Evolutionary conservation across 495 filamentous ascomycete genomes (phyloP).

Genomic region (Penicillium pancosmium): DNA sequence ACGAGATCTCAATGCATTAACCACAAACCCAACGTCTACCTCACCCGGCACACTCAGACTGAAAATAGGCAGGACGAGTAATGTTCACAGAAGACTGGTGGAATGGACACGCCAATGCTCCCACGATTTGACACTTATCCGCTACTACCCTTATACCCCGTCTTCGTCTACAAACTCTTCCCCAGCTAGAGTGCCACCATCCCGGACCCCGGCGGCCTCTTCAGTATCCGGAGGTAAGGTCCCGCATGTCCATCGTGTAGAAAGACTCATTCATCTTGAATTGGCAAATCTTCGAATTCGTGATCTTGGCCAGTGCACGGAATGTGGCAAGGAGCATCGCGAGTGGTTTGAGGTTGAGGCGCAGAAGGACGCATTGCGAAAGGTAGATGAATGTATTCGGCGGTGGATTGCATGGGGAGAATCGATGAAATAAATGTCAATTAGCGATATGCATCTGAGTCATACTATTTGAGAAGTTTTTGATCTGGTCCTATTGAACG

Average conservation of each 20-base stretch:
- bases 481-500: too few species aligned
- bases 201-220: constrained; percentile 10
- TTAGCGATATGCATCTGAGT: too few species aligned
- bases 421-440: constrained; percentile 15
- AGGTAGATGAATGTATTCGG: constrained; percentile 81
- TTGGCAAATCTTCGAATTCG: constrained; percentile 68
- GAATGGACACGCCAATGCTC: constrained; percentile 94
- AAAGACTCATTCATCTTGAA: constrained; percentile 89
- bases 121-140: constrained; percentile 79
- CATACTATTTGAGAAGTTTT: too few species aligned
- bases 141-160: constrained; percentile 86
- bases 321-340: constrained; percentile 84
- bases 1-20: constrained; percentile 52
- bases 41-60: constrained; percentile 64
- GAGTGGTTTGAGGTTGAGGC: constrained; percentile 97
- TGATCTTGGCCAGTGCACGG: constrained; percentile 69
- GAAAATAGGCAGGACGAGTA: constrained; percentile 90
- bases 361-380: constrained; percentile 65
- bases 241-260: constrained; percentile 84
- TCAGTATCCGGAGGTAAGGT: constrained; percentile 64
- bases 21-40: constrained; percentile 31
- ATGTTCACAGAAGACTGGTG: constrained; percentile 87
- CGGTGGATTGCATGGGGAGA: constrained; percentile 86
- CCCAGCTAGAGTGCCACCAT: constrained; percentile 15
- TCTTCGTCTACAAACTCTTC: constrained; percentile 47